Conservation (phyloP, 192 early-diverging fungal genomes). For the Coemansia sp. region DNA sequence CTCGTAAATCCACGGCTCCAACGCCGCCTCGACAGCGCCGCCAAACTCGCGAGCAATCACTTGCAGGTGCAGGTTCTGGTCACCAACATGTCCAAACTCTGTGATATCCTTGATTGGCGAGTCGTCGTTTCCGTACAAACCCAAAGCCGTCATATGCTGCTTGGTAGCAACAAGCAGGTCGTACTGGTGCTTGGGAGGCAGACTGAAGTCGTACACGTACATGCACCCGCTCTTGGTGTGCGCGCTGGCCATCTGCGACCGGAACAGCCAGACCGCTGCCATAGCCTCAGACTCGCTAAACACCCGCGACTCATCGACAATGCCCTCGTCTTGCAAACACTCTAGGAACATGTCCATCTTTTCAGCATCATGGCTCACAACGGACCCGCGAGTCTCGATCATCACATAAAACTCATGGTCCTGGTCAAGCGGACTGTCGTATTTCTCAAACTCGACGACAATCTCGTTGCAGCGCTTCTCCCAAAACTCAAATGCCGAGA, state of each 20-base stretch:
- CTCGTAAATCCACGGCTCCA: slow-evolving; percentile 91
- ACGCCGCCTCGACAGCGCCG: slow-evolving; percentile 59
- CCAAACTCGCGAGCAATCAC: slow-evolving; percentile 70
- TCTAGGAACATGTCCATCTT: slow-evolving; percentile 55
- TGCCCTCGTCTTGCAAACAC: slow-evolving; percentile 9
- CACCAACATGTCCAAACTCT: slow-evolving; percentile 96
- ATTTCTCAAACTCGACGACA: slow-evolving; percentile 49
- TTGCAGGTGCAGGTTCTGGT: slow-evolving; percentile 94
- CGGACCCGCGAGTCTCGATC: slow-evolving; percentile 90
- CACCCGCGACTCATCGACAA: slow-evolving; percentile 22
- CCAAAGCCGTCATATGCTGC: slow-evolving; percentile 17
- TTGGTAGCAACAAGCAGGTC: slow-evolving; percentile 37
- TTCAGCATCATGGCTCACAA: slow-evolving; percentile 86
- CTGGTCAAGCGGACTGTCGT: slow-evolving; percentile 18
- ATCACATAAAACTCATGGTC: slow-evolving; percentile 61
- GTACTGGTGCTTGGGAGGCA: slow-evolving; percentile 41
- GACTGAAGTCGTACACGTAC: slow-evolving; percentile 53
- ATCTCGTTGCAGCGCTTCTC: slow-evolving; percentile 72
- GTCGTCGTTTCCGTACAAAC: slow-evolving; percentile 37
- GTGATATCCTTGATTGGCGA: slow-evolving; percentile 69
- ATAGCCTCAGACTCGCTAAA: slow-evolving; percentile 26
- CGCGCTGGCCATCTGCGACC: slow-evolving; percentile 50
- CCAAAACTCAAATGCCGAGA: slow-evolving; percentile 99
- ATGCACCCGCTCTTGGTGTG: slow-evolving; percentile 50
- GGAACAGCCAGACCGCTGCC: slow-evolving; percentile 44